Base-by-base conservation (phyloP, 2,329 filamentous ascomycete genomes). In the Aspergillus latus region DNA sequence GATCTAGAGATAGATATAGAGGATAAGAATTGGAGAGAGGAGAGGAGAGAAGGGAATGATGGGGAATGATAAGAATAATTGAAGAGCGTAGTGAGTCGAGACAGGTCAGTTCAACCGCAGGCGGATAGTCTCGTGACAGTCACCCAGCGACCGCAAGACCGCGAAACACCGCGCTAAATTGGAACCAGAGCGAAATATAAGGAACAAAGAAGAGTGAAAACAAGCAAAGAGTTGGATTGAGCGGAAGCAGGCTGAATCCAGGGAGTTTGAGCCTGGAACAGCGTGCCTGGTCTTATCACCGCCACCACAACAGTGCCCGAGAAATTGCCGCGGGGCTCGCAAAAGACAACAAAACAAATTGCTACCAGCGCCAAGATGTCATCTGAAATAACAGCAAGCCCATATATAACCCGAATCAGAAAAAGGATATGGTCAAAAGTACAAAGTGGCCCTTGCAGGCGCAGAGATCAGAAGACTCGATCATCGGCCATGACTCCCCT, bases 51-150 rank as follows among this genome's bases (percentile, higher is more conserved):
- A 26, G 21, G 45, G 15, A 44, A 47, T 32, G 10, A 50, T 21
- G 37, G 26, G 36, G 21, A 36, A 28, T 29, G 43, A 49, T 45
- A 46, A 45, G 47, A 47, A 54, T 40, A 46, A 46, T 21, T 46
- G 51, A 42, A 3, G 5, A 42, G 16, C 21, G 15, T 15, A 26
- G 34, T 16, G 15, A 52, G 21, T 50, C 13, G 11, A 51, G 39
- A n/a, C 32, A 48, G 11, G 34, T 32, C 30, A 34, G 16, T 34
- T 11, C 21, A 45, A 26, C 34, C 26, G n/a, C 44, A 49, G 44
- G 45, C 32, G 54, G 49, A 53, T 40, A 45, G 58, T 59, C 58
- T 59, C 58, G 58, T 59, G 58, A 59, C 58, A 57, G 54, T 54
- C 39, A 59, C 45, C 57, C 54, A 57, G 54, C 50, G 54, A 57